Conservation (phyloP, 352 stramenopile genomes). For the Globisporangium abappressorium region DNA sequence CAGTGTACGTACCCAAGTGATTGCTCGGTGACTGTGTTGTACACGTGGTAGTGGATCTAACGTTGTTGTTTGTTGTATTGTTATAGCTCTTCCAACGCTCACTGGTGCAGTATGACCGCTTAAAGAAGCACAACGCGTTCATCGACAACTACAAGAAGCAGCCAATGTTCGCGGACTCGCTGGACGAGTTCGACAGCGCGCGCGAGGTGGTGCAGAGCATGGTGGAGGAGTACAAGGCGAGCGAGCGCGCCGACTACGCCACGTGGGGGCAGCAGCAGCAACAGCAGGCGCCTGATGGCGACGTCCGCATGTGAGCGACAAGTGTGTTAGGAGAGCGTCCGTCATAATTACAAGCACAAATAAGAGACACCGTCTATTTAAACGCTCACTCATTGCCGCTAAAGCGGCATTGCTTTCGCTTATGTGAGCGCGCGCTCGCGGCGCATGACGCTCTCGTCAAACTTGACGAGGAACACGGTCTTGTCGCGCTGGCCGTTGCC, state of each 20-base stretch:
- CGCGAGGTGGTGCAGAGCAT: conserved; percentile 84
- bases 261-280: conserved; percentile 54
- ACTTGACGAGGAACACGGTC: conserved; percentile 88
- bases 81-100: conserved; percentile 82
- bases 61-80: not conserved
- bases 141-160: conserved; percentile 99
- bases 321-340: not conserved
- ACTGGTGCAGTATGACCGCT: conserved; percentile 96
- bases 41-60: not conserved
- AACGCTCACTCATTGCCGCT: not conserved
- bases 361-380: conserved; percentile 24
- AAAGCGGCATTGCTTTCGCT: not conserved
- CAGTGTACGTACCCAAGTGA: conserved; percentile 36
- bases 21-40: not conserved
- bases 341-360: not conserved
- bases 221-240: conserved; percentile 85
- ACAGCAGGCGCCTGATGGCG: conserved; percentile 26
- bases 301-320: conserved; percentile 40
- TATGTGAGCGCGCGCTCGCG: conserved; percentile 68
- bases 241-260: conserved; percentile 74
- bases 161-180: conserved; percentile 94
- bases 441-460: conserved; percentile 79
- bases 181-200: conserved; percentile 85
- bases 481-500: conserved; percentile 57
- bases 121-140: conserved; percentile 98